Conservation (phyloP, 768 basidiomycete species). For the Leccinum barrowsii region DNA sequence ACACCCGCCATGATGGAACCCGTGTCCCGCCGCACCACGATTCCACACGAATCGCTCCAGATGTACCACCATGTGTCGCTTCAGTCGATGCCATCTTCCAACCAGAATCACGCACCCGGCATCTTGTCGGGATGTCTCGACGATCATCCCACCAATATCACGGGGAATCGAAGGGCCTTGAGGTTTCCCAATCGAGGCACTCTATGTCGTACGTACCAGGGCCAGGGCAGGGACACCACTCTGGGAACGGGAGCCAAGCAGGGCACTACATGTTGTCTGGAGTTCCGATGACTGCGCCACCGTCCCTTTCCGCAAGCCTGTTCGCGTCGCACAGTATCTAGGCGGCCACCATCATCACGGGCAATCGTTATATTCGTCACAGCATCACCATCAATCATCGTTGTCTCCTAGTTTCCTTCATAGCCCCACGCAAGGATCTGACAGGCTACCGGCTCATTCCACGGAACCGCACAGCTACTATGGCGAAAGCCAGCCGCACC, state of each 20-base stretch:
- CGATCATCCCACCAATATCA: constrained; percentile 30
- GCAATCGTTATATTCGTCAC: constrained; percentile 30
- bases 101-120: constrained; percentile 38
- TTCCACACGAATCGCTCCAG: constrained; percentile 68
- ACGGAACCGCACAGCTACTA: constrained; percentile 31
- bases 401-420: constrained; percentile 28
- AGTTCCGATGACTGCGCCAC: constrained; percentile 52
- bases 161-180: constrained; percentile 19
- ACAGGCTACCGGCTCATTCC: constrained; percentile 26
- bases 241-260: constrained; percentile 30
- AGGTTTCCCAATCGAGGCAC: constrained; percentile 32
- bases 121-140: constrained; percentile 44
- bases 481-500: constrained; percentile 26
- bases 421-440: constrained; percentile 28
- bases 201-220: constrained; percentile 37
- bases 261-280: constrained; percentile 29
- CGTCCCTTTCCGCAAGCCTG: constrained; percentile 43
- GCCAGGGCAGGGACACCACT: constrained; percentile 41
- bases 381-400: constrained; percentile 28
- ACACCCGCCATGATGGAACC: constrained; percentile 32
- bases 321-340: constrained; percentile 26
- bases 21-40: constrained; percentile 56
- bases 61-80: constrained; percentile 78
- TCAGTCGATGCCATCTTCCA: constrained; percentile 43
- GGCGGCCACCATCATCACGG: constrained; percentile 26